A percentile compares a stretch with the other conserved stretches of the same genome.
These are phyloP conservation scores for Suillus occidentalis DNA, from an alignment of 768 basidiomycete genomes.

Conservation along the genomic window DNA sequence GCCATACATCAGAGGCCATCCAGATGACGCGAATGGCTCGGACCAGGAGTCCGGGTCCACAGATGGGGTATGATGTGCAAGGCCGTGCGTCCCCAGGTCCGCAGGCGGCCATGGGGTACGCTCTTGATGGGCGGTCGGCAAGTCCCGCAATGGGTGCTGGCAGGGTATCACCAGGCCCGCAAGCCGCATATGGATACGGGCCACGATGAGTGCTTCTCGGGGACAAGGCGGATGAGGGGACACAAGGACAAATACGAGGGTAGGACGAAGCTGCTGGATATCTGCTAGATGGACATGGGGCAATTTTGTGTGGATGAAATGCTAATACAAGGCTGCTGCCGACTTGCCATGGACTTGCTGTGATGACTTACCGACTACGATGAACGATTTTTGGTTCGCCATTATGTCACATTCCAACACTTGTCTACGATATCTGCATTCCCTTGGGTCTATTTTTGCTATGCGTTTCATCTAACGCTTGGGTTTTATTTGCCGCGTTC, in stretches of 20 bases:
- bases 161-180: slow-evolving; percentile 48
- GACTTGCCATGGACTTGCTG: slow-evolving; percentile 16
- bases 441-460: slow-evolving; percentile 14
- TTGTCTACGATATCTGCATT: slow-evolving; percentile 12
- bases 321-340: slow-evolving; percentile 16
- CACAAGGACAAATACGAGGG: background rate
- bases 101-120: slow-evolving; percentile 40
- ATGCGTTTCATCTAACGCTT: slow-evolving; percentile 14
- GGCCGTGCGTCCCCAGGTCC: slow-evolving; percentile 42
- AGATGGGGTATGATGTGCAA: slow-evolving; percentile 38
- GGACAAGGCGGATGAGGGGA: background rate
- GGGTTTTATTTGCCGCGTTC: slow-evolving; percentile 22
- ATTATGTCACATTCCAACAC: slow-evolving; percentile 20
- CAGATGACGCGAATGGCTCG: slow-evolving; percentile 71
- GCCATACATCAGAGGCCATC: slow-evolving; percentile 54
- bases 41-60: slow-evolving; percentile 42
- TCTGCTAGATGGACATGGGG: slow-evolving; percentile 8
- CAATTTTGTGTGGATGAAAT: slow-evolving; percentile 11
- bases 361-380: slow-evolving; percentile 12
- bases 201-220: slow-evolving; percentile 22
- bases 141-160: slow-evolving; percentile 29
- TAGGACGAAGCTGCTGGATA: slow-evolving; percentile 1
- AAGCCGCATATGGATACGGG: slow-evolving; percentile 44
- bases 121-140: slow-evolving; percentile 28
- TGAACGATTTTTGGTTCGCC: slow-evolving; percentile 13